These are phyloP conservation scores for Candida sp. DNA, from an alignment of 1,139 yeast genomes.

Conservation along the genomic window DNA sequence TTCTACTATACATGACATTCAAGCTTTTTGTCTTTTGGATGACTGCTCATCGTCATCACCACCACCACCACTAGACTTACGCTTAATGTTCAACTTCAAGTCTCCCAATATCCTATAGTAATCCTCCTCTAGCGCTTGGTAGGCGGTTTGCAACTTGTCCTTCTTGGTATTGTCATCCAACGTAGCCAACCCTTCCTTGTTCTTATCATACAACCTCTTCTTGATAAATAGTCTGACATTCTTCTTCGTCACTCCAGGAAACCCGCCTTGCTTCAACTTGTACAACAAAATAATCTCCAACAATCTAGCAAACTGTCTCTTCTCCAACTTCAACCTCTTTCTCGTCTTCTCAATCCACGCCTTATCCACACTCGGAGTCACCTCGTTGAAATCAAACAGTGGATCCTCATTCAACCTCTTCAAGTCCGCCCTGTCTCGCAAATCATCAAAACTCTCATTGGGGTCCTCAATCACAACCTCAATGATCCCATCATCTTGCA, in stretches of 20 bases:
- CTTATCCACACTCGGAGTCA: constrained; percentile 28
- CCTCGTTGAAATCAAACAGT: constrained; percentile 25
- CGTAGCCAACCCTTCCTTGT: constrained; percentile 74
- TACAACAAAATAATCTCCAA: constrained; percentile 75
- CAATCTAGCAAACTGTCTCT: constrained; percentile 77
- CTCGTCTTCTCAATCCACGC: constrained; percentile 50
- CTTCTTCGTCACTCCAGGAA: constrained; percentile 29
- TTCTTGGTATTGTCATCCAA: constrained; percentile 64
- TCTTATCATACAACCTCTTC: constrained; percentile 72
- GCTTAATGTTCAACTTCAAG: constrained; percentile 25
- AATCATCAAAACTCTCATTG: constrained; percentile 88
- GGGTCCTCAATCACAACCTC: constrained; percentile 97
- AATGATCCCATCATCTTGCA: constrained; percentile 51
- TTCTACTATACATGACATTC: neutral
- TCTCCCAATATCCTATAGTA: constrained; percentile 59
- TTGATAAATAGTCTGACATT: constrained; percentile 68
- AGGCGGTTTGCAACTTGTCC: constrained; percentile 80
- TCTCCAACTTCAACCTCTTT: constrained; percentile 62
- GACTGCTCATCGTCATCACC: neutral
- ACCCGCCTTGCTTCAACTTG: constrained; percentile 27
- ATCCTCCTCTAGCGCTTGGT: constrained; percentile 67
- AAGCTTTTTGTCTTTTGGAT: neutral
- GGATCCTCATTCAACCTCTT: constrained; percentile 42
- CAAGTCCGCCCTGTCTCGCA: constrained; percentile 85
- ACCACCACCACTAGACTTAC: constrained; percentile 6